Conservation (phyloP, 2,329 filamentous ascomycete genomes). For the Fonsecaea pedrosoi region DNA sequence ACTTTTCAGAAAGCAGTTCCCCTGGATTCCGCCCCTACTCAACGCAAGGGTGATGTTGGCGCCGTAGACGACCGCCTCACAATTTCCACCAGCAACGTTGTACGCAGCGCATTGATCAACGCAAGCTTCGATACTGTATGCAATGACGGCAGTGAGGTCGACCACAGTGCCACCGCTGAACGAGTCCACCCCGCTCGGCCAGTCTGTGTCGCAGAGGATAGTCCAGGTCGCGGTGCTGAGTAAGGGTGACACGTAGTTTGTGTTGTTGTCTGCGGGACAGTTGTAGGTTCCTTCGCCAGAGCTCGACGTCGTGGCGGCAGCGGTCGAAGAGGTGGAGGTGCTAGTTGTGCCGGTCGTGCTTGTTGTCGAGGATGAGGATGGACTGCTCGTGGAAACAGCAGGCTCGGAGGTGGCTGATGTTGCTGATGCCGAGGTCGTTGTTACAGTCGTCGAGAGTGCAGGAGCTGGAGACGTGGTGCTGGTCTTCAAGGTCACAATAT, state of each 20-base stretch:
- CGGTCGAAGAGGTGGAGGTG: conserved; percentile 4
- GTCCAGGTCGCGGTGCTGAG: background rate
- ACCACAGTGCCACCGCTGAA: conserved; percentile 2
- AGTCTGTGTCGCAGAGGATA: conserved; percentile 19
- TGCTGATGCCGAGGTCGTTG: conserved; percentile 3
- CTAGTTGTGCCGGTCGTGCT: background rate
- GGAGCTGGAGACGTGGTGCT: conserved; percentile 8
- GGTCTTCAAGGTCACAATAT: conserved; percentile 5
- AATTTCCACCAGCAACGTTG: conserved; percentile 8
- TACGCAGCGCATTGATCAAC: conserved; percentile 17
- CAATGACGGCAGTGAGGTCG: conserved; percentile 14
- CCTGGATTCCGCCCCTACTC: conserved; percentile 10
- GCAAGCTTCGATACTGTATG: conserved; percentile 16
- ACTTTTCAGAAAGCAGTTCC: conserved; percentile 16
- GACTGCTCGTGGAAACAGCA: background rate
- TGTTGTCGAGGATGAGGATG: background rate
- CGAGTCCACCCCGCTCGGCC: conserved; percentile 10
- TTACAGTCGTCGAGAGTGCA: background rate
- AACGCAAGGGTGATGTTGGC: conserved; percentile 19
- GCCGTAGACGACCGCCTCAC: conserved; percentile 15
- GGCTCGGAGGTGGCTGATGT: background rate
- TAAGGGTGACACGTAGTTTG: conserved; percentile 4
- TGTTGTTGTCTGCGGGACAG: conserved; percentile 18
- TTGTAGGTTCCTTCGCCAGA: conserved; percentile 20
- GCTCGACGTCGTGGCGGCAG: conserved; percentile 2